Percentiles rank a stretch among this genome's conserved stretches.
Evolutionary conservation across 2,329 filamentous ascomycete genomes (phyloP).

Genomic region (Rhynchosporium agropyri): DNA sequence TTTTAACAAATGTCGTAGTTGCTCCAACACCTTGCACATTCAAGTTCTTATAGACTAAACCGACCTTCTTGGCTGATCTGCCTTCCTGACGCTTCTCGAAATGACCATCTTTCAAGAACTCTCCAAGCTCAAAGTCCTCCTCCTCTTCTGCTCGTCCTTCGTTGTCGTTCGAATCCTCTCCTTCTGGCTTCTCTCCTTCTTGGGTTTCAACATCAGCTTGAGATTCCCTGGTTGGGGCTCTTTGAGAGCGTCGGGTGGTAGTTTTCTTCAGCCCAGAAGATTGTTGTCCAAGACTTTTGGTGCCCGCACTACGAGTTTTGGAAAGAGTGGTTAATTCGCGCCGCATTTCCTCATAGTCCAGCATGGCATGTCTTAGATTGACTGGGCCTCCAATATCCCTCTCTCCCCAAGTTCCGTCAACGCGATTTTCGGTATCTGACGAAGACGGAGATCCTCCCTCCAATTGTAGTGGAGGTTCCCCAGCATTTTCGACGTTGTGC

Average conservation of each 20-base stretch:
- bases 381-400: conserved; percentile 57
- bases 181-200: conserved; percentile 34
- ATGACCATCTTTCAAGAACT: conserved; percentile 74
- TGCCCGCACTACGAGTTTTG: conserved; percentile 41
- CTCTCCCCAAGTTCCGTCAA: conserved; percentile 64
- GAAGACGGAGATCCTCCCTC: conserved; percentile 26
- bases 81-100: conserved; percentile 73
- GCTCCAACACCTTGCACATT: conserved; percentile 73
- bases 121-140: conserved; percentile 67
- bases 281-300: conserved; percentile 16
- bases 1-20: conserved; percentile 69
- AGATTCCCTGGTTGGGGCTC: neutral
- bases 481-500: conserved; percentile 33
- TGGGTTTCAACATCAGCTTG: conserved; percentile 36
- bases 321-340: conserved; percentile 57
- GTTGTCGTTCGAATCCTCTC: conserved; percentile 18
- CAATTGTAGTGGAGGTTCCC: conserved; percentile 20
- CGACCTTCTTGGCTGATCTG: conserved; percentile 73
- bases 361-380: conserved; percentile 56
- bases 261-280: conserved; percentile 25
- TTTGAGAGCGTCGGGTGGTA: conserved; percentile 26
- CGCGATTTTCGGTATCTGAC: conserved; percentile 18
- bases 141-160: conserved; percentile 42
- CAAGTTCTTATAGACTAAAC: conserved; percentile 75
- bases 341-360: conserved; percentile 60